Conservation (phyloP, 768 basidiomycete species). For the Hemileccinum rubropunctum region DNA sequence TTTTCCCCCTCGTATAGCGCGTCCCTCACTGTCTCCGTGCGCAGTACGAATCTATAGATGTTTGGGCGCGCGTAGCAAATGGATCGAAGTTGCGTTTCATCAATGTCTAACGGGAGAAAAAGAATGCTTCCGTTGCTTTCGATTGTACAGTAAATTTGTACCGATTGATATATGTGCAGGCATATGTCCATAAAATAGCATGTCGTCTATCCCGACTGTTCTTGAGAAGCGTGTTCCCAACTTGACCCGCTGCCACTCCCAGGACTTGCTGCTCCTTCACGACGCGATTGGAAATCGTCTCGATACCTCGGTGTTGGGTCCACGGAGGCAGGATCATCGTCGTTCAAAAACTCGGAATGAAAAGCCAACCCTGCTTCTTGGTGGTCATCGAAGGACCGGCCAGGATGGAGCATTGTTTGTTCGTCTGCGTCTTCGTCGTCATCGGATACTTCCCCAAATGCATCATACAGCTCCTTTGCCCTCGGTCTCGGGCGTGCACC, state of each 20-base stretch:
- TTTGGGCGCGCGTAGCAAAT: conserved; percentile 81
- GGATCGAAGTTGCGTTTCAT: conserved; percentile 78
- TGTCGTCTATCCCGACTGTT: conserved; percentile 21
- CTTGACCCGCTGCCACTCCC: conserved; percentile 53
- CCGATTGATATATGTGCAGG: conserved; percentile 18
- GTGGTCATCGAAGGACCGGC: conserved; percentile 32
- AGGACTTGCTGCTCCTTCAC: conserved; percentile 28
- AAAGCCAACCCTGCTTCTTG: conserved; percentile 47
- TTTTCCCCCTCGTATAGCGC: conserved; percentile 1
- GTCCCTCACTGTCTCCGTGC: conserved; percentile 10
- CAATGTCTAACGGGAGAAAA: conserved; percentile 17
- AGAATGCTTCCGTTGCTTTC: background rate
- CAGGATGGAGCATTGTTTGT: conserved; percentile 54
- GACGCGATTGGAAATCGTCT: conserved; percentile 50
- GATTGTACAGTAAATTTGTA: conserved; percentile 15
- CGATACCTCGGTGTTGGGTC: conserved; percentile 36
- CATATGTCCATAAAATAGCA: conserved; percentile 21
- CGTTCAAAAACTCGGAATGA: conserved; percentile 82
- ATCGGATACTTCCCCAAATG: conserved; percentile 88
- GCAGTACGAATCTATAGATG: conserved; percentile 85
- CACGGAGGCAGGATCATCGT: conserved; percentile 54
- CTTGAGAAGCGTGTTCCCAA: conserved; percentile 69
- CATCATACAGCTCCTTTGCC: conserved; percentile 93
- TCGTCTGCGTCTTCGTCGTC: conserved; percentile 81
- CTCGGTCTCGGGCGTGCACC: conserved; percentile 39